Conservation (phyloP, 78 protist species). For the Paratrimastix pyriformis region DNA sequence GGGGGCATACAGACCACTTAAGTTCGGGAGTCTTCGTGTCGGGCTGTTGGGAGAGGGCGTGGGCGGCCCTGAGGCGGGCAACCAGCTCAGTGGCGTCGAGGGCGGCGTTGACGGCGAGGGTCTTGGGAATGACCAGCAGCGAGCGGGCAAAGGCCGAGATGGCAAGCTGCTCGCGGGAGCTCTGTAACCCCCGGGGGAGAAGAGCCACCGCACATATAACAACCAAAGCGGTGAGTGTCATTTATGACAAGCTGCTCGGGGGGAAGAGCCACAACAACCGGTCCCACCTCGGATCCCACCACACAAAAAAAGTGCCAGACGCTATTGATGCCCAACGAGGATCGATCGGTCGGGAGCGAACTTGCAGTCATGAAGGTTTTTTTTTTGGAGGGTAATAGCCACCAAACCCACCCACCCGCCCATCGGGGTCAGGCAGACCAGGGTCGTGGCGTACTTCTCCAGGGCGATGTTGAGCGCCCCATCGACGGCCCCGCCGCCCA, state of each 20-base stretch:
- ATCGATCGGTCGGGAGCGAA: too few species aligned
- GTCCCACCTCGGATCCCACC: too few species aligned
- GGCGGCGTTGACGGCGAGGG: constrained; percentile 91
- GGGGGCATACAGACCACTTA: constrained; percentile 6
- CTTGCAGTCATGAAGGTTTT: too few species aligned
- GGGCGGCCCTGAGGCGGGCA: constrained; percentile 84
- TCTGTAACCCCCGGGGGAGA: too few species aligned
- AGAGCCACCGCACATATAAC: too few species aligned
- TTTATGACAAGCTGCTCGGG: too few species aligned
- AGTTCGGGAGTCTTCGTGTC: constrained; percentile 28
- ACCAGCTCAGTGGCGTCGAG: constrained; percentile 93
- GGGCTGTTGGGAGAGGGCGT: constrained; percentile 74
- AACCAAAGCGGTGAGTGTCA: too few species aligned
- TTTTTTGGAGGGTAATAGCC: too few species aligned
- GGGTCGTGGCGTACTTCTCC: constrained; percentile 79
- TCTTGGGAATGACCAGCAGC: constrained; percentile 93
- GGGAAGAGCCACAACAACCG: too few species aligned
- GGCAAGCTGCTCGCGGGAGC: constrained; percentile 92
- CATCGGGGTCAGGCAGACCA: constrained; percentile 17
- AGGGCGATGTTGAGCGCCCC: constrained; percentile 88
- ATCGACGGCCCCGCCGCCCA: constrained; percentile 96
- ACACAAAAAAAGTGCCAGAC: too few species aligned
- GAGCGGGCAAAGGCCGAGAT: constrained; percentile 93
- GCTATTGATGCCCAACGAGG: too few species aligned
- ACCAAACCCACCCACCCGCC: too few species aligned